Evolutionary conservation across 2,329 filamentous ascomycete species (phyloP), one percentile per base, ranked within the genome.

Genomic region (Gremmenia infestans): DNA sequence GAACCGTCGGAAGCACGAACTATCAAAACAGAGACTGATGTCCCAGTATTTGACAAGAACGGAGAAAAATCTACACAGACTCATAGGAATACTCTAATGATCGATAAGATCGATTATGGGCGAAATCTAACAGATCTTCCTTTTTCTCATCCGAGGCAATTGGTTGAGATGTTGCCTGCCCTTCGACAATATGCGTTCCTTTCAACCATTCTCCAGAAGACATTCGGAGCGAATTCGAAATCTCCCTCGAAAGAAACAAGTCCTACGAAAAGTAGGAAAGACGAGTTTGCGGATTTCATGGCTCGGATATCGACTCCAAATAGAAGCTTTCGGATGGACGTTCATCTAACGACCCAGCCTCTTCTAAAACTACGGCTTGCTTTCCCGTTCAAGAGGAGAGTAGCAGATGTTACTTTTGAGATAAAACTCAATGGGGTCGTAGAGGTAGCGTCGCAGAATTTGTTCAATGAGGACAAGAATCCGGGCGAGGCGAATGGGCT

Each of bases 181-280:
- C 74, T 94, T 15, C 79, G 90, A 14, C 89, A 94, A 68, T 94
- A 90, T 66, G 86, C 87, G 0, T 84, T 88, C 61, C 74, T 90
- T 4, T 83, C 83, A 1, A 81, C 77, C 0, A 71, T 94, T 2
- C 76, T 93, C 3, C 74, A 78, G 54, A 82, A 81, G 50, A 83
- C 79, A 55, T 88, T 90, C 65, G 75, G 74, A 9, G n/a, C 58
- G 2, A 35, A 46, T 2, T 53, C 60, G 0, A 59, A 51, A 46
- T 50, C 55, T 15, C 15, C 47, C 11, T 35, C 54, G 2, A 49
- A 58, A 45, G 37, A 28, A 14, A 49, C 57, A 8, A 57, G 56
- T 19, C 35, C 32, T 22, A 46, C 53, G n/a, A 59, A 54, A 11
- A 69, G 59, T 19, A 68, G 64, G 14, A 63, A 58, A 47, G 61